Base-by-base conservation (phyloP, 805 yeast genomes). In the Millerozyma acaciae region DNA sequence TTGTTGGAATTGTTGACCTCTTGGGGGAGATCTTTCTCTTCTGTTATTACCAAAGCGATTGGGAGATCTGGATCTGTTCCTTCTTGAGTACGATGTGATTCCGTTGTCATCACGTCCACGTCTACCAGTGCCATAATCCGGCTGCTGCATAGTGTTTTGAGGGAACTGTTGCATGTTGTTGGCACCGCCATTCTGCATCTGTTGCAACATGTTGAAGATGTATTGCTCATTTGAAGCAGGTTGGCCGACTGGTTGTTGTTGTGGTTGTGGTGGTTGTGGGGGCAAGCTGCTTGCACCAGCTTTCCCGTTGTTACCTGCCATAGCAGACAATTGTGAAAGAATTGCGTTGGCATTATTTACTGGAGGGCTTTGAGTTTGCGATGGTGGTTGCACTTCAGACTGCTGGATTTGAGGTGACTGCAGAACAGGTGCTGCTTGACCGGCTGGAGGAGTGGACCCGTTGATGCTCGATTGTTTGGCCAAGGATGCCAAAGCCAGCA, bases 401-500 rank as follows among this genome's bases (percentile, higher is more conserved):
- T n/a, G n/a, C n/a, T n/a, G n/a, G n/a, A n/a, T n/a, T n/a, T n/a
- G n/a, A n/a, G n/a, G n/a, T n/a, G n/a, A n/a, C 17, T 15, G 21
- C 13, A 16, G 30, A 1, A 46, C 52, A 6, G 65, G 57, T 18
- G 48, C 44, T 9, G 57, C 56, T 15, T 47, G 37, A 10, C 48
- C 52, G 4, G 63, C 37, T 17, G 48, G 36, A 17, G 57, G 54
- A 24, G 63, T 57, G 14, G 62, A 52, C 34, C 55, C 43, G 30
- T 51, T 51, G 9, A 70, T 43, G 39, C 56, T 52, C 38, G 68
- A 37, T 43, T 45, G 21, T 60, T 75, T 67, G 50, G 76, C 82
- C 55, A 80, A 67, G 29, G 78, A 70, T 16, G 86, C 84, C 33
- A 80, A 65, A 15, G 85, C 86, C 65, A 78, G 83, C 42, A 83